Percentiles rank a stretch among this genome's conserved stretches.
phyloP scores from a whole-genome alignment of 148 eudicot species.

The Chenopodium suecicum region DNA sequence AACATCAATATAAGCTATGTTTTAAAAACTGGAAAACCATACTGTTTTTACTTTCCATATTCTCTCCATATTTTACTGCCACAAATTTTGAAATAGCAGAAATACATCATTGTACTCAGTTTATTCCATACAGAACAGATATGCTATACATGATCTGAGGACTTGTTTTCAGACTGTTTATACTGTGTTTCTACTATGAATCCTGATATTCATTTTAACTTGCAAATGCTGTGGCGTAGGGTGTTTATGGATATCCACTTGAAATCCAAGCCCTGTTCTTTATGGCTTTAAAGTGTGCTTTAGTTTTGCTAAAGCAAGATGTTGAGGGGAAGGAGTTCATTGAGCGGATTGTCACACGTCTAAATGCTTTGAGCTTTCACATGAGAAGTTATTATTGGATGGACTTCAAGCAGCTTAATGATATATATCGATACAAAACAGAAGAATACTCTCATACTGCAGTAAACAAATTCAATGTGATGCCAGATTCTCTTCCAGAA shows the following conservation, averaged over 20 bases:
- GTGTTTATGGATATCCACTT: slow-evolving; percentile 93
- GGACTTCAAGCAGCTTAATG: slow-evolving; percentile 79
- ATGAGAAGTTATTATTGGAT: slow-evolving; percentile 89
- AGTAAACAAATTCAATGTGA: slow-evolving; percentile 78
- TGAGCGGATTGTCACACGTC: slow-evolving; percentile 74
- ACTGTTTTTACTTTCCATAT: background rate
- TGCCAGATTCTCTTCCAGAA: slow-evolving; percentile 96
- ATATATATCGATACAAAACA: slow-evolving; percentile 79
- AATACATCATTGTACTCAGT: background rate
- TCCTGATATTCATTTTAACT: background rate
- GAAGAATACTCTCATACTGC: slow-evolving; percentile 93
- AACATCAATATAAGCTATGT: background rate
- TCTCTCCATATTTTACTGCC: background rate
- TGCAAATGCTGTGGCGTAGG: slow-evolving; percentile 36
- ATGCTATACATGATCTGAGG: background rate
- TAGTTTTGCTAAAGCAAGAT: slow-evolving; percentile 69
- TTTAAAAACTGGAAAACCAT: background rate
- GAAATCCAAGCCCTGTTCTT: slow-evolving; percentile 97
- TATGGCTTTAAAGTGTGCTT: slow-evolving; percentile 89
- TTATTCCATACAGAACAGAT: background rate
- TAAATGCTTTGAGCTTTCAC: slow-evolving; percentile 80
- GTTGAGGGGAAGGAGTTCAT: slow-evolving; percentile 69
- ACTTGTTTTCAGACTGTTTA: background rate
- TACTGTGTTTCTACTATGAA: background rate
- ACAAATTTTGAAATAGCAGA: background rate